These are phyloP conservation scores for Balakata baccata DNA, from an alignment of 345 rosid species.

Conservation along the genomic window DNA sequence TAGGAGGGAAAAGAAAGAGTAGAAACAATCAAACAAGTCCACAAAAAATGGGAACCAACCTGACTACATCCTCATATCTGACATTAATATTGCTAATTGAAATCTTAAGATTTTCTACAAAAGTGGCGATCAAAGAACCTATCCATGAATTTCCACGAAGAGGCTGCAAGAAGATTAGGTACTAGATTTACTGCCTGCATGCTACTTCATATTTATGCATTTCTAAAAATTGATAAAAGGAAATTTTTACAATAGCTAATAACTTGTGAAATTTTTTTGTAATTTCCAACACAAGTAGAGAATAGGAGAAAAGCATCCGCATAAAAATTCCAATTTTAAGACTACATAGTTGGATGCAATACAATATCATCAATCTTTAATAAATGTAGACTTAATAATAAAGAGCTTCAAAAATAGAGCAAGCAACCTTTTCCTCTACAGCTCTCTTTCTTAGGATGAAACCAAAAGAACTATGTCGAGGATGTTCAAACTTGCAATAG, in stretches of 20 bases:
- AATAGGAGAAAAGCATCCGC: not conserved
- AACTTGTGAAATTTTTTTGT: no score
- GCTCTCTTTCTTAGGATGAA: slow-evolving; percentile 84
- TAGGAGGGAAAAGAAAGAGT: not conserved
- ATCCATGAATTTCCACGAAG: slow-evolving; percentile 86
- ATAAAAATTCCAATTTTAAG: not conserved
- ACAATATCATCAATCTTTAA: no score
- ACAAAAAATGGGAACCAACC: slow-evolving; percentile 46
- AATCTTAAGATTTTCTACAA: slow-evolving; percentile 94
- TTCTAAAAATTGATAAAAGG: not conserved
- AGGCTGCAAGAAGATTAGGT: slow-evolving; percentile 51
- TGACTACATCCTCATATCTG: slow-evolving; percentile 87
- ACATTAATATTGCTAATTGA: slow-evolving; percentile 96
- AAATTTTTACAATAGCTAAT: no score
- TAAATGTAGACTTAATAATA: not conserved
- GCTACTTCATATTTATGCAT: slow-evolving; percentile 1
- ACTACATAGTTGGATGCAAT: not conserved
- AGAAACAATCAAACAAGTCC: slow-evolving; percentile 2
- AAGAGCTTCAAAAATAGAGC: not conserved
- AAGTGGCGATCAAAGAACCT: slow-evolving; percentile 84
- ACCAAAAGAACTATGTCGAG: slow-evolving; percentile 78
- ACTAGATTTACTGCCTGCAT: slow-evolving; percentile 17
- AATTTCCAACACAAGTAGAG: not conserved
- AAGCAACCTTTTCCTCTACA: slow-evolving; percentile 64
- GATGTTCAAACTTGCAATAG: slow-evolving; percentile 87